Percentiles rank a stretch among this genome's conserved stretches.
These are phyloP conservation scores for Xylariales sp. DNA, from an alignment of 2,329 filamentous ascomycete species.

Conservation along the genomic window DNA sequence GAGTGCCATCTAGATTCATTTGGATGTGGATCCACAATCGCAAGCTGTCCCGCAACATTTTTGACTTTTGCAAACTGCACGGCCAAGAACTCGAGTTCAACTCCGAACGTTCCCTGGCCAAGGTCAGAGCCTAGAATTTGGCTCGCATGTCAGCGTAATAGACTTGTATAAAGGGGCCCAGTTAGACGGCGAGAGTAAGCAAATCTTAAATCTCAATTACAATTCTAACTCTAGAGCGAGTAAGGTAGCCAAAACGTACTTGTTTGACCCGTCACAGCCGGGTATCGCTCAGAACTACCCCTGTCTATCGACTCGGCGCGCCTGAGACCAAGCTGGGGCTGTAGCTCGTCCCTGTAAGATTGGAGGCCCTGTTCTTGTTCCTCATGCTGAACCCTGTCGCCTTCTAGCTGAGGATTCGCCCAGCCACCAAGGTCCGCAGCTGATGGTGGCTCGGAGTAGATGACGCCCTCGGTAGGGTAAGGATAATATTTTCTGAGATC, in stretches of 20 bases:
- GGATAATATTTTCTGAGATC: slow-evolving; percentile 3
- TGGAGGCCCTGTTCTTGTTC: no score
- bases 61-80: slow-evolving; percentile 26
- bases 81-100: slow-evolving; percentile 42
- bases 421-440: neutral
- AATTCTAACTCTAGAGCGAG: neutral
- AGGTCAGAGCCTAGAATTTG: neutral
- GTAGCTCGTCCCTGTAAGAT: no score
- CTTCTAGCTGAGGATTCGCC: no score
- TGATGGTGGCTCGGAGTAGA: slow-evolving; percentile 1
- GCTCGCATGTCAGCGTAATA: neutral
- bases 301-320: no score
- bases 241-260: neutral
- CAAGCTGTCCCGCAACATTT: neutral
- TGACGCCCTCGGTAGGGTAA: slow-evolving; percentile 8
- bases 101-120: slow-evolving; percentile 27
- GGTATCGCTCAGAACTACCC: no score
- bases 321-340: no score
- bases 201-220: neutral
- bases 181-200: neutral
- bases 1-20: slow-evolving; percentile 36
- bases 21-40: slow-evolving; percentile 36
- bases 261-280: neutral
- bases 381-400: no score
- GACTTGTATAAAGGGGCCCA: no score